A percentile compares a stretch with the other conserved stretches of the same genome.
Evolutionary conservation across 495 filamentous ascomycete genomes (phyloP).

Genomic region (Penicillium macrosclerotiorum): DNA sequence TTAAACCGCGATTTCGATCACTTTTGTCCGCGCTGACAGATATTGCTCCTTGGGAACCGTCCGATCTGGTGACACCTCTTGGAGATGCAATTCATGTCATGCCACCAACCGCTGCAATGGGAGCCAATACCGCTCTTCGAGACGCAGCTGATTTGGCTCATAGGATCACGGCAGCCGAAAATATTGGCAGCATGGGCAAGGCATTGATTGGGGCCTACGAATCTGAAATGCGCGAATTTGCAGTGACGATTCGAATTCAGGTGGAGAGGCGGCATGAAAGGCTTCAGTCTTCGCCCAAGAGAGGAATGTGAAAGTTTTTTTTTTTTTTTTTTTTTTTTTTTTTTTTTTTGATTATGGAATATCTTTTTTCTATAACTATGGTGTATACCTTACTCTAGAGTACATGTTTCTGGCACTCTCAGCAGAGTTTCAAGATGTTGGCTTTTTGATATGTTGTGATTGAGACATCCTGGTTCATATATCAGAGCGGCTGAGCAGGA

Average conservation of each 20-base stretch:
- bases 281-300: conserved; percentile 25
- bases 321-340: too few species aligned
- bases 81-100: conserved; percentile 61
- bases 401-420: too few species aligned
- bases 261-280: conserved; percentile 24
- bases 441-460: too few species aligned
- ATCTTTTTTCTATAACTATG: too few species aligned
- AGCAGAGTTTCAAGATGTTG: too few species aligned
- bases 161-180: conserved; percentile 23
- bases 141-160: conserved; percentile 33
- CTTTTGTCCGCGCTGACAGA: conserved; percentile 40
- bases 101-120: conserved; percentile 60
- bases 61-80: conserved; percentile 54
- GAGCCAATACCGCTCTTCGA: conserved; percentile 56
- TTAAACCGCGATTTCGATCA: conserved; percentile 30
- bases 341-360: too few species aligned
- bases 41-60: conserved; percentile 29
- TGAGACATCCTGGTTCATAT: too few species aligned
- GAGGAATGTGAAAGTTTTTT: conserved; percentile 26
- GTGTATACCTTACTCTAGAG: too few species aligned
- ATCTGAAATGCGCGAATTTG: conserved; percentile 25
- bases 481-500: too few species aligned
- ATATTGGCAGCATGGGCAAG: conserved; percentile 24
- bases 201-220: conserved; percentile 29
- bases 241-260: conserved; percentile 23